Base-by-base conservation (phyloP, 2,329 filamentous ascomycete species). In the Paracorniculantispora psalliotae region DNA sequence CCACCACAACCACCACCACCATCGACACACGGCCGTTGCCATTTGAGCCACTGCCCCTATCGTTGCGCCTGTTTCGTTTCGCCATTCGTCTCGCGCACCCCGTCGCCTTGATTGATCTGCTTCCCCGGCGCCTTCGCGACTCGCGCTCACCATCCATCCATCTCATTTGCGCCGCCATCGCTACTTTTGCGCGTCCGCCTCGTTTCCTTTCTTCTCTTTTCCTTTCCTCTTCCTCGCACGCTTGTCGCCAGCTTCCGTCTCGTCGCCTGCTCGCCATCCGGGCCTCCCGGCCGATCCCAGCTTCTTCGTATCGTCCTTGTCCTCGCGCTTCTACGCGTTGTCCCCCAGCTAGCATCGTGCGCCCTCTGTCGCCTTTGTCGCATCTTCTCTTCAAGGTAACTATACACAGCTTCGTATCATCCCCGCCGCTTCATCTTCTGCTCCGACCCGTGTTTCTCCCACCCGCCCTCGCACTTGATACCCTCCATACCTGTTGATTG, bases 241-340 rank as follows among this genome's bases (percentile, higher is more conserved):
- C n/a, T n/a, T n/a, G 17, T 8, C 55, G 46, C 35, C 35, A 46
- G 47, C 47, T 58, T 52, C 47, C 28, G 9, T 51, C 15, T 13
- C 12, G 37, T 17, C 56, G 51, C 3, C 7, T 58, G 17, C 37
- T 30, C 13, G 25, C n/a, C 15, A 8, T 50, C 46, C 55, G 35
- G 35, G 46, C 26, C 55, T 25, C 33, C 55, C 55, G 33, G 55
- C 43, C 47, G 39, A 21, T 35, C 23, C 33, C 12, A 21, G 23
- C 21, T 41, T 28, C 54, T n/a, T 50, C 37, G 12, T 57, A 21
- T 50, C 46, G 30, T 43, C 30, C 19, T 43, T 57, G 33, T 26
- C 43, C 35, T 49, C 46, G 54, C 33, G 54, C 46, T 47, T 49
- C 30, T 49, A 57, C 54, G 54, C 54, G 54, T 57, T 50, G 44